Conservation (phyloP, 495 filamentous ascomycete species). For the Aspergillus cavernicola region DNA sequence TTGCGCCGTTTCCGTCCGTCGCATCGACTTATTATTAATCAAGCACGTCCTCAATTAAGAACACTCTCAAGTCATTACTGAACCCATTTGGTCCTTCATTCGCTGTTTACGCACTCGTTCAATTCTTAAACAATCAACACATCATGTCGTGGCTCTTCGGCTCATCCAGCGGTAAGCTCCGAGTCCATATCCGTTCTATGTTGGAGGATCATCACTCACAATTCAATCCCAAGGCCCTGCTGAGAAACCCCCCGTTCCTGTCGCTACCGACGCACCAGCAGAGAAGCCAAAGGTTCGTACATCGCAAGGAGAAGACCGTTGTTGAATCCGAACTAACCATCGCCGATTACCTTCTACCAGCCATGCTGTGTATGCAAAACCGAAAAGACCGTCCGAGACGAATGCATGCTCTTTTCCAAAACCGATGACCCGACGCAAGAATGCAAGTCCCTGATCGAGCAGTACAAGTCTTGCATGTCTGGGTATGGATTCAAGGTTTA, state of each 20-base stretch:
- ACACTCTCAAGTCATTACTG: background rate
- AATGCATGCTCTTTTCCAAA: slow-evolving; percentile 97
- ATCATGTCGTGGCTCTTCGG: slow-evolving; percentile 45
- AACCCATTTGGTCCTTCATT: background rate
- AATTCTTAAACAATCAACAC: too few relatives aligned
- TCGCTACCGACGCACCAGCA: slow-evolving; percentile 25
- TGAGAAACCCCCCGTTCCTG: slow-evolving; percentile 26
- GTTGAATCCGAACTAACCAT: background rate
- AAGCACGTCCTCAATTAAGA: slow-evolving; percentile 17
- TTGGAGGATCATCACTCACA: background rate
- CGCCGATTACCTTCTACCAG: slow-evolving; percentile 39
- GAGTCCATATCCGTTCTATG: background rate
- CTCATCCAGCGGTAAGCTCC: slow-evolving; percentile 36
- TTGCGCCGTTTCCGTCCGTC: slow-evolving; percentile 14
- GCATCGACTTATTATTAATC: slow-evolving; percentile 30
- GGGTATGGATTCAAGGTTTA: slow-evolving; percentile 86
- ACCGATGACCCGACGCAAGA: slow-evolving; percentile 69
- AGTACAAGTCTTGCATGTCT: slow-evolving; percentile 89
- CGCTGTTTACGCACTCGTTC: too few relatives aligned
- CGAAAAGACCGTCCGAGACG: slow-evolving; percentile 87
- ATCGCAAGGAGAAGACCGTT: background rate
- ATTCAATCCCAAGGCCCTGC: slow-evolving; percentile 13
- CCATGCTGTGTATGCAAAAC: slow-evolving; percentile 97
- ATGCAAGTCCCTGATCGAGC: slow-evolving; percentile 74
- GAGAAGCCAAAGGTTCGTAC: slow-evolving; percentile 54